phyloP scores from a whole-genome alignment of 805 yeast genomes.

The Diddensiella caesifluorescens region DNA sequence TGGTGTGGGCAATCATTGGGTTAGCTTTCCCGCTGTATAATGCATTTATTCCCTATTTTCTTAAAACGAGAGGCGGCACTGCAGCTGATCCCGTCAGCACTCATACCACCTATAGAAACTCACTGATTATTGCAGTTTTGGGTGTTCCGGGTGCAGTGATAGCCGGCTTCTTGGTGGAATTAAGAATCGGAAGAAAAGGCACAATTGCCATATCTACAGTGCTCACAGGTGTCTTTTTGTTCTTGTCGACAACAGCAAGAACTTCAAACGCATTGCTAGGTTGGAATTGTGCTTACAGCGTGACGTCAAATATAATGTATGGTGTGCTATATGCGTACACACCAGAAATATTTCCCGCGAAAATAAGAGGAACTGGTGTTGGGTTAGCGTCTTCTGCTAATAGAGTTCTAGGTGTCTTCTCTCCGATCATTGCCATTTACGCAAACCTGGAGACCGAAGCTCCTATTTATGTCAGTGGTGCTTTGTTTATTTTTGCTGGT shows the following conservation, averaged over 20 bases:
- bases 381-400: conserved; percentile 42
- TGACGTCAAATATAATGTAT: conserved; percentile 24
- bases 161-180: conserved; percentile 31
- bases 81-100: conserved; percentile 16
- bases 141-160: conserved; percentile 49
- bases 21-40: conserved; percentile 51
- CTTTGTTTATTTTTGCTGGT: conserved; percentile 38
- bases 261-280: conserved; percentile 15
- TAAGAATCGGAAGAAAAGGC: conserved; percentile 17
- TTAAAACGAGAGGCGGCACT: conserved; percentile 44
- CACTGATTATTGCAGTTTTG: conserved; percentile 38
- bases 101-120: conserved; percentile 22
- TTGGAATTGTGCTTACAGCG: conserved; percentile 17
- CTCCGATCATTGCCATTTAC: conserved; percentile 41
- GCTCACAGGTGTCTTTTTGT: conserved; percentile 18
- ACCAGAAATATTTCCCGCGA: conserved; percentile 38
- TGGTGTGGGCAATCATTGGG: conserved; percentile 56
- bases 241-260: conserved; percentile 16
- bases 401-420: conserved; percentile 40
- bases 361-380: conserved; percentile 36
- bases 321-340: conserved; percentile 44
- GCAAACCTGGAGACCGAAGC: conserved; percentile 42
- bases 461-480: conserved; percentile 42
- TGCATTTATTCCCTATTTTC: conserved; percentile 48
- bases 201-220: conserved; percentile 14